Evolutionary conservation across 345 rosid genomes (phyloP).

Genomic region (Trapa incisa): DNA sequence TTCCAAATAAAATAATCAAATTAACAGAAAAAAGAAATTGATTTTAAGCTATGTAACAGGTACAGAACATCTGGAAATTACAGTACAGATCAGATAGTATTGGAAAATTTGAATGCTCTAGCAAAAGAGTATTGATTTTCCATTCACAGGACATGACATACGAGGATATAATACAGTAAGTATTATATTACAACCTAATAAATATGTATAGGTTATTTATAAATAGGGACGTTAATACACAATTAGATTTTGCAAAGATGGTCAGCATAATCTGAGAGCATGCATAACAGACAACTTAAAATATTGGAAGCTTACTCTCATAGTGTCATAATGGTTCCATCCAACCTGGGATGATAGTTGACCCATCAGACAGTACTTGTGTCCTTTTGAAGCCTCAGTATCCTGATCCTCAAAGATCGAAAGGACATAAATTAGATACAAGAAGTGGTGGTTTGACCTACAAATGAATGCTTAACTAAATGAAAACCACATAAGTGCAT

Average conservation of each 20-base stretch:
- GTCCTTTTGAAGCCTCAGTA: constrained; percentile 87
- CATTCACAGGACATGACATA: no score
- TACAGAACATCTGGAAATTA: no score
- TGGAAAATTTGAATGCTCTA: no score
- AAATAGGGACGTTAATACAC: background rate
- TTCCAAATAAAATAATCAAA: no score
- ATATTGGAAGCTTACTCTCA: constrained; percentile 36
- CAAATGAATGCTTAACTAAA: background rate
- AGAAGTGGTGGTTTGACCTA: background rate
- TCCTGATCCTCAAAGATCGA: constrained; percentile 26
- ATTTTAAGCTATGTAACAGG: no score
- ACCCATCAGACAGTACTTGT: constrained; percentile 70
- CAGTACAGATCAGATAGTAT: no score
- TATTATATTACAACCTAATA: no score
- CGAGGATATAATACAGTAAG: no score
- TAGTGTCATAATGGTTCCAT: constrained; percentile 81
- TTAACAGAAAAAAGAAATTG: no score
- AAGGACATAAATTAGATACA: background rate
- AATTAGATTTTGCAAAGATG: background rate
- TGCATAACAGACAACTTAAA: background rate
- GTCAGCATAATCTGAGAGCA: background rate
- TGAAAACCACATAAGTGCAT: constrained; percentile 58
- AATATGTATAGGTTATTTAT: background rate
- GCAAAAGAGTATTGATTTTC: no score
- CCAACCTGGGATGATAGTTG: constrained; percentile 68